Percentiles rank a stretch among this genome's conserved stretches.
phyloP scores from a whole-genome alignment of 192 early-diverging fungal genomes.

The Rhizophagus clarus region DNA sequence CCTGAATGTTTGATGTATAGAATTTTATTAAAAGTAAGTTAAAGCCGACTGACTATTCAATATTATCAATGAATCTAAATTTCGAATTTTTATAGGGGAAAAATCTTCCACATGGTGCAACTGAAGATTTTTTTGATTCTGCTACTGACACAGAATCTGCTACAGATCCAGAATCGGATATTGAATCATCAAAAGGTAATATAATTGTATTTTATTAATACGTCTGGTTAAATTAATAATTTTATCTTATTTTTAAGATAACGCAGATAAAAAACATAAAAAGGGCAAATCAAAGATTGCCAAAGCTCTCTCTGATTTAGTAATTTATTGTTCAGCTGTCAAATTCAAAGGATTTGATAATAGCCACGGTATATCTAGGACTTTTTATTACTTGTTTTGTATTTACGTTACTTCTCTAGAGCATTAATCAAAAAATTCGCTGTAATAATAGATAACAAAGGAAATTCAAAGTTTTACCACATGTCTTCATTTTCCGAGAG shows the following conservation, averaged over 20 bases:
- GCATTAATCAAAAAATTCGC: neutral
- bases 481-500: slow-evolving; percentile 79
- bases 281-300: slow-evolving; percentile 49
- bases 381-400: neutral
- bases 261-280: slow-evolving; percentile 34
- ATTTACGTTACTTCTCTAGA: neutral
- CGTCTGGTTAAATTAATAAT: neutral
- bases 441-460: neutral
- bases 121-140: slow-evolving; percentile 17
- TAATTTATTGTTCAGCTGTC: slow-evolving; percentile 63
- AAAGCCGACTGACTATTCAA: neutral
- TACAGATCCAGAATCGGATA: slow-evolving; percentile 47
- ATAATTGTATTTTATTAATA: neutral
- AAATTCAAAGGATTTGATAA: slow-evolving; percentile 62
- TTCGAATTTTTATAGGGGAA: slow-evolving; percentile 15
- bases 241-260: neutral
- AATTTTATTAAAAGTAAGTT: slow-evolving; percentile 77
- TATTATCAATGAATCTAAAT: neutral
- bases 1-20: slow-evolving; percentile 67
- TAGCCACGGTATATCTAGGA: slow-evolving; percentile 55
- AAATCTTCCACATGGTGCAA: slow-evolving; percentile 1
- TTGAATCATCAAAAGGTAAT: slow-evolving; percentile 36
- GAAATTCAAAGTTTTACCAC: slow-evolving; percentile 33
- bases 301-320: slow-evolving; percentile 56
- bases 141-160: slow-evolving; percentile 36